Evolutionary conservation across 2,329 filamentous ascomycete genomes (phyloP).

Genomic region (Colletotrichum spaethianum): DNA sequence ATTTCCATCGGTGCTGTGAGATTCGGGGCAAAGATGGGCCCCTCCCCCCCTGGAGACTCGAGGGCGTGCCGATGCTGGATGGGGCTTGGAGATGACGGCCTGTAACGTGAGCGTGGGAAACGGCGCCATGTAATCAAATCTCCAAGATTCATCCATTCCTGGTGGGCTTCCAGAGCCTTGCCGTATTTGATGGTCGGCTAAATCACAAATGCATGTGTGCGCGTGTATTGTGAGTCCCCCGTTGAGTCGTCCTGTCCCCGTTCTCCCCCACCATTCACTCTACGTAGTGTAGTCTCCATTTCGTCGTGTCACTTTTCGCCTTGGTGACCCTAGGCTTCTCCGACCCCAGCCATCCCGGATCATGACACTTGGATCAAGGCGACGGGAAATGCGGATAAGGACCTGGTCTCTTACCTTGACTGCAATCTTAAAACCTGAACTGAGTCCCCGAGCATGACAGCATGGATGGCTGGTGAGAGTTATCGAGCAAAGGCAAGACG

Average conservation of each 20-base stretch:
- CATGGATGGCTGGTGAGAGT: not conserved
- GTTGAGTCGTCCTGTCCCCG: not conserved
- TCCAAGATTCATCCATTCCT: conserved; percentile 9
- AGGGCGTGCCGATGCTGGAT: conserved; percentile 7
- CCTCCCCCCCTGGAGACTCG: not conserved
- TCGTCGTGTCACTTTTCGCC: not conserved
- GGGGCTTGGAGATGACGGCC: conserved; percentile 11
- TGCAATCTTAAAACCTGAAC: not conserved
- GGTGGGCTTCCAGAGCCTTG: not conserved
- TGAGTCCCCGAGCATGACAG: not conserved
- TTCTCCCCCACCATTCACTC: too few relatives aligned
- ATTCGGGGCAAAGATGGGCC: not conserved
- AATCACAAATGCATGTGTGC: not conserved
- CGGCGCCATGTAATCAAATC: not conserved
- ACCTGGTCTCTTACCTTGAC: conserved; percentile 3
- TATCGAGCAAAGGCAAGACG: not conserved
- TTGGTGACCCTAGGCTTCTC: not conserved
- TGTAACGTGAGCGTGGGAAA: conserved; percentile 6
- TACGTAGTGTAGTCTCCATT: not conserved
- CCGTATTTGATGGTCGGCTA: not conserved
- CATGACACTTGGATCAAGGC: not conserved
- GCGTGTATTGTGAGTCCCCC: not conserved
- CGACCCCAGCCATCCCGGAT: not conserved
- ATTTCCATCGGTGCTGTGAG: conserved; percentile 5
- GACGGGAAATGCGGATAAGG: conserved; percentile 2